Evolutionary conservation across 1,284 basidiomycete species (phyloP).

Genomic region (Trichosporon ovoides): DNA sequence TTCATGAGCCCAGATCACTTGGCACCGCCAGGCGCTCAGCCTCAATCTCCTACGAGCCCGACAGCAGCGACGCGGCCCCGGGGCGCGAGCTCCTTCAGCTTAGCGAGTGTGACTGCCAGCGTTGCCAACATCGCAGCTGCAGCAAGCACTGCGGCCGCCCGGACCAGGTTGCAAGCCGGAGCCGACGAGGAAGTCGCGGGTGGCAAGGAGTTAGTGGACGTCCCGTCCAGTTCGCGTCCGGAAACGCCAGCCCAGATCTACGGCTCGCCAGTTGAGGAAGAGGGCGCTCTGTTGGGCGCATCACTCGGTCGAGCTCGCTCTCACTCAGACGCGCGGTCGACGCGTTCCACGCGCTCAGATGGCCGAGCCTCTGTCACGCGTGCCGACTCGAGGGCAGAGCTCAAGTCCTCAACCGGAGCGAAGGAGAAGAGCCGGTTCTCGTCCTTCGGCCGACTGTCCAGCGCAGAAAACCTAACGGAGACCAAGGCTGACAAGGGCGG

Average conservation of each 20-base stretch:
- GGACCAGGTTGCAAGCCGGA: conserved; percentile 50
- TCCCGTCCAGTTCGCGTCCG: conserved; percentile 34
- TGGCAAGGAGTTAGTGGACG: conserved; percentile 46
- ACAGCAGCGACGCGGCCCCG: conserved; percentile 50
- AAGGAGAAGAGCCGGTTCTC: not conserved
- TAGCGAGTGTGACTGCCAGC: conserved; percentile 67
- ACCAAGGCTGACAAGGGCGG: not conserved
- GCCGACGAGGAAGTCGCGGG: conserved; percentile 47
- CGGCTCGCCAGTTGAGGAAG: conserved; percentile 44
- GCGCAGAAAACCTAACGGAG: not conserved
- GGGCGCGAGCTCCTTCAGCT: conserved; percentile 70
- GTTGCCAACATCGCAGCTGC: conserved; percentile 54
- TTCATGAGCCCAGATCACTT: conserved; percentile 47
- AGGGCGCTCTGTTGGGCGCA: conserved; percentile 24
- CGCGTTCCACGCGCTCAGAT: conserved; percentile 12
- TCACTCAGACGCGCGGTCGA: conserved; percentile 37
- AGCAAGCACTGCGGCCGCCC: conserved; percentile 33
- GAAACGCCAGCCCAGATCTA: conserved; percentile 16
- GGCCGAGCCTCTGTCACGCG: not conserved
- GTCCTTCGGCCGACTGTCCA: not conserved
- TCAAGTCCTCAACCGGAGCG: not conserved
- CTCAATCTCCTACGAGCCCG: not conserved
- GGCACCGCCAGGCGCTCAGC: not conserved
- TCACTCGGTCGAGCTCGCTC: conserved; percentile 7
- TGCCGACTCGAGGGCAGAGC: not conserved